Conservation (phyloP, 805 yeast genomes). For the Metschnikowia sp. region DNA sequence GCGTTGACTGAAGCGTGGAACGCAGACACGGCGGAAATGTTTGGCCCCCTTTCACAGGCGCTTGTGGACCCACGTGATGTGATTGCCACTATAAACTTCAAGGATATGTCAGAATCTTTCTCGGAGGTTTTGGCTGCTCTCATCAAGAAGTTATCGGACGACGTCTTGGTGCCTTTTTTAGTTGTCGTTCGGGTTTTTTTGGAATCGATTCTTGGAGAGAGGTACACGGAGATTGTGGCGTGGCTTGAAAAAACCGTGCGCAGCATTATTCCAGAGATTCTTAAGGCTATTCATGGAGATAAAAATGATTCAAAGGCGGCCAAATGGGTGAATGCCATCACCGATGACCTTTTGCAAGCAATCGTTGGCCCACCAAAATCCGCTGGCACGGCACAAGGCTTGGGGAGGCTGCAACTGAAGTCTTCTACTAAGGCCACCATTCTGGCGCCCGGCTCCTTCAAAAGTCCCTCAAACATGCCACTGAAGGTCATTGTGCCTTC, state of each 20-base stretch:
- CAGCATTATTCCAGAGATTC: slow-evolving; percentile 1
- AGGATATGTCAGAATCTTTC: slow-evolving; percentile 5
- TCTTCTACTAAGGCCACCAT: too few relatives aligned
- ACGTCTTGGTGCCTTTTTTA: slow-evolving; percentile 1
- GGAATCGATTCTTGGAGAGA: slow-evolving; percentile 1
- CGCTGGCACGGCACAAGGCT: too few relatives aligned
- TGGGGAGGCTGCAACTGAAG: too few relatives aligned
- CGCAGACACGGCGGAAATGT: not conserved
- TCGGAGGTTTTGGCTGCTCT: slow-evolving; percentile 1
- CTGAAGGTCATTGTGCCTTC: not conserved
- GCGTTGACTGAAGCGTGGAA: slow-evolving; percentile 1
- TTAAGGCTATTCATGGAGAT: not conserved
- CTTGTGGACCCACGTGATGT: slow-evolving; percentile 2
- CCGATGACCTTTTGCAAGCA: slow-evolving; percentile 5
- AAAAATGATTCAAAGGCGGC: not conserved
- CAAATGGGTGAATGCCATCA: not conserved
- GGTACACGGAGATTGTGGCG: not conserved
- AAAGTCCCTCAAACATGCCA: too few relatives aligned
- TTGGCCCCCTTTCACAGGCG: not conserved
- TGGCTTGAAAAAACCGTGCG: slow-evolving; percentile 2
- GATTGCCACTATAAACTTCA: not conserved
- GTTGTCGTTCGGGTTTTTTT: not conserved
- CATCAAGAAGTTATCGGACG: slow-evolving; percentile 1
- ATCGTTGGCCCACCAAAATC: not conserved
- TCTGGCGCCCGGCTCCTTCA: too few relatives aligned